Evolutionary conservation across 1,284 basidiomycete species (phyloP), one percentile per base, ranked within the genome.

Genomic region (Sporisorium exsertum): DNA sequence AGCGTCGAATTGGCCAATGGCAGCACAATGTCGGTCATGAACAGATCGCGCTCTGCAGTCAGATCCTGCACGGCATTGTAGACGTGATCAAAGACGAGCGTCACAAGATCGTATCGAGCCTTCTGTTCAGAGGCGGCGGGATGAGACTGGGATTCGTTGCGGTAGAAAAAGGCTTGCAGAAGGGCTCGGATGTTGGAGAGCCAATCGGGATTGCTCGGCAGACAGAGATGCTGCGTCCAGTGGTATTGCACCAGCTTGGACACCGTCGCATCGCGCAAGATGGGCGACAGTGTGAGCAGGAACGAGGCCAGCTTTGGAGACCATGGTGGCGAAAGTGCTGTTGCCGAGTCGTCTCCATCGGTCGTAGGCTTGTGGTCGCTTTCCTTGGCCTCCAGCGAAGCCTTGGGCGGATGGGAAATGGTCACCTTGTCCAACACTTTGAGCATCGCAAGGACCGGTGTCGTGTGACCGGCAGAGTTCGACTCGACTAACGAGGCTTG

Each of bases 171-270:
- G 1, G 82, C 83, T 35, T 79, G 65, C 37, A 84, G 54, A 2
- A 85, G 78, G 10, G 67, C 62, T 12, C 72, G 67, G 29, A 83
- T 77, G 64, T 83, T 81, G 40, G 58, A 47, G 26, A 85, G 77
- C 84, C 84, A 85, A 13, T 77, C 69, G 2, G 80, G 67, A 20
- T 78, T 76, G 57, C 80, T 79, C 3, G 84, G 84, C 20, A 85
- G 56, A 58, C 82, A 84, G 20, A 79, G 77, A 55, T 83, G 79
- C 59, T 83, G 77, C 0, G 61, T 56, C 52, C 77, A 73, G 61
- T 79, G 79, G 66, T 78, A 81, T 18, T 76, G 65, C 12, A 85
- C 68, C 33, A 85, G 70, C 29, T 81, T 77, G 7, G 75, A 74
- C 16, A 81, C 63, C 20, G 78, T 77, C 2, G 54, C 46, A 27